phyloP scores from a whole-genome alignment of 164 flowering plant genomes.

The Annona cherimola region DNA sequence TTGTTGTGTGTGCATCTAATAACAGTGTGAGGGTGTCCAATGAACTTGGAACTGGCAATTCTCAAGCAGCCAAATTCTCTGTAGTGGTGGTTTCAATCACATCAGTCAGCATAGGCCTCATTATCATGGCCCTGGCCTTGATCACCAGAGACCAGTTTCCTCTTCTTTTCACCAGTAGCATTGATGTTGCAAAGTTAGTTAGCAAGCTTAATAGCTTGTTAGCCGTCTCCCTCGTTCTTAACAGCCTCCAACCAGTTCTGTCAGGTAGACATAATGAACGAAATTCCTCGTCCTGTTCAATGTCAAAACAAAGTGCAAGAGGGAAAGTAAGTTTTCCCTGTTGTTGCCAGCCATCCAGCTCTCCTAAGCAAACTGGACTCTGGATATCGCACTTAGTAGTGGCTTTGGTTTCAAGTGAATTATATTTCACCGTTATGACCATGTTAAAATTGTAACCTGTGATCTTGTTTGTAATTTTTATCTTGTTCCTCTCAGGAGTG shows the following conservation, averaged over 20 bases:
- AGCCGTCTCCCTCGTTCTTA: conserved; percentile 38
- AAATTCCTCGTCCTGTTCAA: background rate
- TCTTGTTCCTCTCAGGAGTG: conserved; percentile 35
- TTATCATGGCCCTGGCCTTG: conserved; percentile 23
- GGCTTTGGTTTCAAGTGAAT: background rate
- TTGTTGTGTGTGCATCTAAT: background rate
- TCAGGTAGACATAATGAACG: conserved; percentile 15
- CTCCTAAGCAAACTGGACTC: background rate
- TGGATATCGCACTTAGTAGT: background rate
- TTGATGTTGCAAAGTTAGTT: conserved; percentile 27
- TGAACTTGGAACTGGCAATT: conserved; percentile 45
- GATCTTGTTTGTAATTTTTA: background rate
- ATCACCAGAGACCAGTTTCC: conserved; percentile 24
- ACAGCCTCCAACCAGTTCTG: conserved; percentile 49
- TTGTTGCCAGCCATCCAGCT: background rate
- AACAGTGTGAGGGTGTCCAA: conserved; percentile 42
- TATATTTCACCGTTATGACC: background rate
- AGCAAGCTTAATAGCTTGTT: conserved; percentile 30
- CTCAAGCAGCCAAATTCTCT: conserved; percentile 41
- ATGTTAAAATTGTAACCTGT: no score
- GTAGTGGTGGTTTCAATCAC: conserved; percentile 17
- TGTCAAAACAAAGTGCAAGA: no score
- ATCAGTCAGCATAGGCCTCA: conserved; percentile 15
- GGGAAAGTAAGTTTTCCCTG: background rate
- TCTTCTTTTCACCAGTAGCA: conserved; percentile 30